phyloP scores from a whole-genome alignment of 306 rosid genomes.

The Fagus crenata region DNA sequence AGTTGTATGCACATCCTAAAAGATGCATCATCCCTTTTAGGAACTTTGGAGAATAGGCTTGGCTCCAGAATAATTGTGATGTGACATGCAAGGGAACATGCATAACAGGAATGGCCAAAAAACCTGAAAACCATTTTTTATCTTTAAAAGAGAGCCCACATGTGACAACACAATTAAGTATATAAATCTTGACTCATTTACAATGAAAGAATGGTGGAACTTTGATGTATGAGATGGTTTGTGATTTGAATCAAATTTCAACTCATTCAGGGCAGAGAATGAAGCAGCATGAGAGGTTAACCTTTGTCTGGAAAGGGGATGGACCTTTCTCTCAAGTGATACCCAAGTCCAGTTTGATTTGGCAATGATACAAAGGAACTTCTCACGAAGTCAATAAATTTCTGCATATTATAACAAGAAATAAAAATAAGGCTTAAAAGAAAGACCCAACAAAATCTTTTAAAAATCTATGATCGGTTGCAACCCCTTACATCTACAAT shows the following conservation, averaged over 20 bases:
- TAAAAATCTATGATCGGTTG: background rate
- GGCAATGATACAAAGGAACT: conserved; percentile 56
- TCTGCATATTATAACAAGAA: conserved; percentile 48
- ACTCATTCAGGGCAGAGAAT: conserved; percentile 23
- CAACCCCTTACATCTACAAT: background rate
- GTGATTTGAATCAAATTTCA: conserved; percentile 16
- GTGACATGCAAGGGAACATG: background rate
- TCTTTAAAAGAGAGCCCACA: conserved; percentile 5
- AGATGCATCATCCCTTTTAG: background rate
- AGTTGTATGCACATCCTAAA: background rate
- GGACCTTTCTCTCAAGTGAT: conserved; percentile 52
- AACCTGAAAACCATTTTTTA: background rate
- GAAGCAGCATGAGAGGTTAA: conserved; percentile 27
- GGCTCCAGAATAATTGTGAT: background rate
- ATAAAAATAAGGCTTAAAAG: conserved; percentile 11
- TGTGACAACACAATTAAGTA: conserved; percentile 14
- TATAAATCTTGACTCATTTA: background rate
- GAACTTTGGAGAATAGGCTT: background rate
- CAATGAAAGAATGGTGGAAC: conserved; percentile 1
- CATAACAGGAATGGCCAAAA: background rate
- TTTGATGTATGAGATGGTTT: background rate
- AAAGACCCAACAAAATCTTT: conserved; percentile 10
- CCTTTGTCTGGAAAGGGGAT: conserved; percentile 32
- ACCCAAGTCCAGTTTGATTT: conserved; percentile 35
- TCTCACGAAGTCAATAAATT: conserved; percentile 70